These are phyloP conservation scores for Botryotinia calthae DNA, from an alignment of 2,329 filamentous ascomycete species.

Conservation along the genomic window DNA sequence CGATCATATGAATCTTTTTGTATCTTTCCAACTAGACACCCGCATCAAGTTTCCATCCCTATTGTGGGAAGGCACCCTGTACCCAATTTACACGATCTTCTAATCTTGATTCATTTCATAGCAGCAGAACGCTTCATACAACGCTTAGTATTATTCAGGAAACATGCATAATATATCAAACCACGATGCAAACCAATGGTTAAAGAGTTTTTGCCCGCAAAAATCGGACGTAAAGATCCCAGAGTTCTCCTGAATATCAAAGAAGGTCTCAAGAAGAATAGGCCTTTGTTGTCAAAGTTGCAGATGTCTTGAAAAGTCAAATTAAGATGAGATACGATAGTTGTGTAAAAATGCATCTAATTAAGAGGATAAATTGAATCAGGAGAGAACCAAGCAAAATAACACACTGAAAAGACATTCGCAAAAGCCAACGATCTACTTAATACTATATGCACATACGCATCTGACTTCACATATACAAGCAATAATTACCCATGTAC, in stretches of 20 bases:
- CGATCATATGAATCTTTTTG: background rate
- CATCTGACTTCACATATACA: background rate
- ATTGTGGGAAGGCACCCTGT: background rate
- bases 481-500: background rate
- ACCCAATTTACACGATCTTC: background rate
- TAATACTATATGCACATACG: background rate
- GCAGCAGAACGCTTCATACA: background rate
- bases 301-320: background rate
- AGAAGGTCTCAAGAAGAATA: background rate
- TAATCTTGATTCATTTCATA: background rate
- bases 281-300: background rate
- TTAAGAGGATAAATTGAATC: background rate
- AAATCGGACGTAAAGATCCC: background rate
- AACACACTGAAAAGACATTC: background rate
- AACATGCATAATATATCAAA: background rate
- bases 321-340: background rate
- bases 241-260: background rate
- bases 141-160: background rate
- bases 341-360: background rate
- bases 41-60: background rate
- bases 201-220: background rate
- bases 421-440: background rate
- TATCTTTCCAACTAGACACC: background rate
- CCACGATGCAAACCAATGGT: background rate
- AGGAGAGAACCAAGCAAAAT: background rate